Evolutionary conservation across 257 asterid genomes (phyloP), one percentile per base, ranked within the genome.

Genomic region (Nicotiana benthamiana): DNA sequence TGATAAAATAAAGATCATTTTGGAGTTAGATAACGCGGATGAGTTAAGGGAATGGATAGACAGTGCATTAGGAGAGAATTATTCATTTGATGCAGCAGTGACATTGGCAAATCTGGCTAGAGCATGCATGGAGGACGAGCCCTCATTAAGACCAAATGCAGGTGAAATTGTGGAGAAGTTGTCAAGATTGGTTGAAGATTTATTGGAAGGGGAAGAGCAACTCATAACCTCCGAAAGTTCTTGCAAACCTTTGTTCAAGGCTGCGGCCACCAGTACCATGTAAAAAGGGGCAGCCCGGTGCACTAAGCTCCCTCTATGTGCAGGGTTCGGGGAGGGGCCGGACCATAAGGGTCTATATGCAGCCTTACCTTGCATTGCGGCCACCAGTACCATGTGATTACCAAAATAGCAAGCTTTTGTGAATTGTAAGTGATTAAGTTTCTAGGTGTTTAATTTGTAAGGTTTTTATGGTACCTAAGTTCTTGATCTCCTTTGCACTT

Each of bases 31-130:
- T 2, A 81, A 90, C 8, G 87, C 82, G 2, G 93, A 88, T 74
- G 90, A 89, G 48, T 60, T 93, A 80, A 87, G 86, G 87, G 92
- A 84, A 22, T 94, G 97, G 97, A 86, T 94, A 18, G 98, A 94
- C 82, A 52, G 91, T 57, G 89, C 93, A 4, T 40, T 94, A 68
- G 97, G 96, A 2, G 98, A 94, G 70, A 87, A 59, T 9, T 94
- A 91, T 77, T 85, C 91, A 2, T 88, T 90, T 61, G 93, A 91
- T 80, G 87, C 84, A 17, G 97, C 91, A 2, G 88, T 91, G 12
- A 83, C 81, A 65, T 51, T 94, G 86, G 98, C 97, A 0, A 90
- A 90, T 52, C 81, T 94, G 1, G 98, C 97, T 1, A 84, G 91
- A 79, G 86, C 93, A 12, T 94, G 98, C 70, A 90, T 91, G 63